Conservation (phyloP, 495 filamentous ascomycete species). For the Aspergillus olivimuriae region DNA sequence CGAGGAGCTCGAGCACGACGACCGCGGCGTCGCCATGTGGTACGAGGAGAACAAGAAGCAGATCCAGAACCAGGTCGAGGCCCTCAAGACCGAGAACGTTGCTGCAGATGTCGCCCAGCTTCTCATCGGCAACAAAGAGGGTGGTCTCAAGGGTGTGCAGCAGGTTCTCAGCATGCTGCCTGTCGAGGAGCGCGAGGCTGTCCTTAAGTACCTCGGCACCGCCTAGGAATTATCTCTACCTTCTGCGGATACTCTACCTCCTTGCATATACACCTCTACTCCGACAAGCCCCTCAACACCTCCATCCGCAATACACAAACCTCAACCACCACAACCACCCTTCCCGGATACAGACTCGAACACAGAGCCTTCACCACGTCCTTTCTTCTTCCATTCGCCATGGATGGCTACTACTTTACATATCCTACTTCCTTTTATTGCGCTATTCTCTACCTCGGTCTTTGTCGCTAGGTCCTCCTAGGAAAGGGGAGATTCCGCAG, state of each 20-base stretch:
- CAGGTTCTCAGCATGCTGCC: constrained; percentile 80
- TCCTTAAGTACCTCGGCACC: constrained; percentile 62
- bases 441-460: too few species aligned
- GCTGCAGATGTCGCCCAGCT: constrained; percentile 72
- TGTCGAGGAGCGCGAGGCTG: constrained; percentile 77
- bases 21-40: constrained; percentile 85
- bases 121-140: constrained; percentile 65
- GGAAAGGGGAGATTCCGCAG: too few species aligned
- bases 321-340: too few species aligned
- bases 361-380: too few species aligned
- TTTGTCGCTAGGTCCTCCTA: too few species aligned
- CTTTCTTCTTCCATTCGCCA: too few species aligned
- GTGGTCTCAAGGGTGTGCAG: constrained; percentile 80
- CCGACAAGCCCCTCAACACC: too few species aligned
- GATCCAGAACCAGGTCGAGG: constrained; percentile 72
- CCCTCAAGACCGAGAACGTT: constrained; percentile 68
- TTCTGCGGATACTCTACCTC: too few species aligned
- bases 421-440: too few species aligned
- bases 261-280: constrained; percentile 2
- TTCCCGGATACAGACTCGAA: too few species aligned
- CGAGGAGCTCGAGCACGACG: constrained; percentile 61
- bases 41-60: constrained; percentile 91
- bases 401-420: too few species aligned
- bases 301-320: too few species aligned
- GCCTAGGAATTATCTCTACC: constrained; percentile 20